Base-by-base conservation (phyloP, 2,329 filamentous ascomycete genomes). In the Fusarium chaquense region DNA sequence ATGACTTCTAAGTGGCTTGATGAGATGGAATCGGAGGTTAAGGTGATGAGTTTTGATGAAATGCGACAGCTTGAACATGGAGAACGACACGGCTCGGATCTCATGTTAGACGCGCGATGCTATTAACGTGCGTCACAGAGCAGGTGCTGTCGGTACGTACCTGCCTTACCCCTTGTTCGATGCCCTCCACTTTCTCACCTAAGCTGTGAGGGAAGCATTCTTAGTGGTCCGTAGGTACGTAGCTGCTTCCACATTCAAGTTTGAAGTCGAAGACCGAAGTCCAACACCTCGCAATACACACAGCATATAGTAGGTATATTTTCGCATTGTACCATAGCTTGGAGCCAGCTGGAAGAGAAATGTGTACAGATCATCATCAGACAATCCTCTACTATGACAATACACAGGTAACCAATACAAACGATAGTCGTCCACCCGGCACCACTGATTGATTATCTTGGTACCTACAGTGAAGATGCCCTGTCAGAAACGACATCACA, bases 81-180 rank as follows among this genome's bases (percentile, higher is more conserved):
- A 69, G 44, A 65, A 58, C 56, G 35, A 60, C 67, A 61, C 62
- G 61, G 54, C 55, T 46, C 47, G 28, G 44, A 50, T 51, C 46
- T 18, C 7, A 9, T 18, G 15, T 18, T 20, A 52, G 32, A 52
- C 49, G 69, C 67, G 67, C 67, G 63, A 71, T 71, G 46, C 43
- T 67, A 54, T 51, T 43, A 51, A 68, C 51, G 46, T 70, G 67
- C 67, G 67, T 70, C 67, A 70, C 67, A 63, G 33, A 20, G 41
- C 57, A 62, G 45, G 47, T 46, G 43, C 13, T 47, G 38, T 40
- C 18, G 52, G 65, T 69, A 69, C 64, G 65, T 68, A 68, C 59
- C 65, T 41, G 5, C 35, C 26, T 52, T 28, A 20, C 62, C 62
- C 62, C 47, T 65, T 59, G 11, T 35, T 30, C 28, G 6, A 45